Evolutionary conservation across 78 protist genomes (phyloP).

Genomic region (Dictyostelium citrinum): DNA sequence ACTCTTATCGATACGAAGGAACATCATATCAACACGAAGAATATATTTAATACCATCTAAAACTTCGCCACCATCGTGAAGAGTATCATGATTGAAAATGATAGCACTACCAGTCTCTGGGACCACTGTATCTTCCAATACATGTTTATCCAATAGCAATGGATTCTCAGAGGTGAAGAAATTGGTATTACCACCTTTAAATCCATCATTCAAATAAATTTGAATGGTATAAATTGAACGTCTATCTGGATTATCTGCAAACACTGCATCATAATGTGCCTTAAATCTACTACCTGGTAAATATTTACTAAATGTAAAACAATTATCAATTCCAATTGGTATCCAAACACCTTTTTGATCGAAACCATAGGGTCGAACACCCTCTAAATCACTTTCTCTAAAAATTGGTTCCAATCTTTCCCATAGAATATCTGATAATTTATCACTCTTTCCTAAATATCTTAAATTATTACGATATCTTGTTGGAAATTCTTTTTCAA

Average conservation of each 20-base stretch:
- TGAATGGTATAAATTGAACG: constrained; percentile 57
- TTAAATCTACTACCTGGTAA: constrained; percentile 58
- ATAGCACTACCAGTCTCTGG: constrained; percentile 53
- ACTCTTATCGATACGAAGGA: constrained; percentile 43
- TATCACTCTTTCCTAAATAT: constrained; percentile 35
- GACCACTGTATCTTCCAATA: constrained; percentile 9
- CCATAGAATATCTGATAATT: constrained; percentile 44
- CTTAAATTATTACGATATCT: constrained; percentile 55
- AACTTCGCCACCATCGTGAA: constrained; percentile 59
- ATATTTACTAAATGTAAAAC: constrained; percentile 66
- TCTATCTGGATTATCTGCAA: constrained; percentile 24
- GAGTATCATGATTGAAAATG: constrained; percentile 73
- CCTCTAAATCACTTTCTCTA: constrained; percentile 1
- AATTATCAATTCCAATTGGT: constrained; percentile 64
- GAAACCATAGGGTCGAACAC: constrained; percentile 72
- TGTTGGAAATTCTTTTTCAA: constrained; percentile 65
- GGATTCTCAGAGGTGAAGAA: constrained; percentile 29
- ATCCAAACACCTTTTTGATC: constrained; percentile 71
- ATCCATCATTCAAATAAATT: constrained; percentile 56
- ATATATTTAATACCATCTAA: constrained; percentile 27
- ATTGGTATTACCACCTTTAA: constrained; percentile 62
- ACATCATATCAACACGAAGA: constrained; percentile 76
- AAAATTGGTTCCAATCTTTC: constrained; percentile 17
- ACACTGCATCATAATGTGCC: constrained; percentile 52
- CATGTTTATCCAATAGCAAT: constrained; percentile 11